Base-by-base conservation (phyloP, 306 rosid species). In the Carpinus viminea region DNA sequence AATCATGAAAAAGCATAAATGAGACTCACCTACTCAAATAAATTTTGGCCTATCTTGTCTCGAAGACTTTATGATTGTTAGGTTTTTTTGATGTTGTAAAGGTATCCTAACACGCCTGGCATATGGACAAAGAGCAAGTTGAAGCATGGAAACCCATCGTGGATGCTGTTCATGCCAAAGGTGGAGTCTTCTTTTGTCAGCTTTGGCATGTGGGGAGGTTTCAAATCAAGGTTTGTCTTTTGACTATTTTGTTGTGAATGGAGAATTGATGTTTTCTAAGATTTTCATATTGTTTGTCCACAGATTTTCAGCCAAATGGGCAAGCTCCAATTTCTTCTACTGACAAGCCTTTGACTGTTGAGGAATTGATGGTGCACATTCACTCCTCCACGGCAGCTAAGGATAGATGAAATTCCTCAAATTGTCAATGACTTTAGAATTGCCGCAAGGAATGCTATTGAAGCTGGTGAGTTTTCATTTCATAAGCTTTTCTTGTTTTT, bases 101-200 rank as follows among this genome's bases (percentile, higher is more conserved):
- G 89, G 54, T 85, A 71, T 61, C 86, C 87, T 0, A 16, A 90
- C 21, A 81, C 87, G 0, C 92, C 89, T 0, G 88, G 90, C 3
- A 83, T 91, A 43, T 91, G 90, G 95, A 87, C 86, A 0, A 82
- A 54, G 86, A 88, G 68, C 94, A 90, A 10, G 85, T 90, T 0
- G 79, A 90, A 66, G 89, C 91, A 0, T 90, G 92, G 92, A 88
- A 85, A 68, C 90, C 88, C 36, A 84, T 89, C 36, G 91, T 88
- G 0, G 81, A 82, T 26, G 92, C 90, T 12, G 91, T 88, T 72
- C 95, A 91, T 75, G 89, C 88, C 51, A 78, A 91, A 77, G 91
- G 90, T 2, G 90, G 81, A 20, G 1, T 83, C 0, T 85, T 90
- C 79, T 88, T 90, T 41, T 88, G 90, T 76, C 92, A 90, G 53